Evolutionary conservation across 352 stramenopile genomes (phyloP).

Genomic region (Phytophthora colocasiae): DNA sequence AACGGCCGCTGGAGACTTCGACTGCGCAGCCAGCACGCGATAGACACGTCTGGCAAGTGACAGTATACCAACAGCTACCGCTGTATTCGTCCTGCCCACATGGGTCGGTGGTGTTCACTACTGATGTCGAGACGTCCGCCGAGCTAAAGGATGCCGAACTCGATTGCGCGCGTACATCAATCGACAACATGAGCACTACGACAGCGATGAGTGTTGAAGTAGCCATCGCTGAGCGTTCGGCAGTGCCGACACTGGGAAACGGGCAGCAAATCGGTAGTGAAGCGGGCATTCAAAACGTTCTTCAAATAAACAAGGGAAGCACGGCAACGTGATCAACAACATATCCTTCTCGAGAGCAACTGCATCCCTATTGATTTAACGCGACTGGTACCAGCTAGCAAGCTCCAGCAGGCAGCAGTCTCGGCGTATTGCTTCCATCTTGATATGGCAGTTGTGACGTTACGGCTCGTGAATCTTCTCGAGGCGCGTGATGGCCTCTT

Average conservation of each 20-base stretch:
- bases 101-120: conserved; percentile 18
- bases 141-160: conserved; percentile 23
- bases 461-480: conserved; percentile 43
- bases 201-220: conserved; percentile 16
- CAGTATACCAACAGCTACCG: conserved; percentile 31
- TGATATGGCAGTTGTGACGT: neutral
- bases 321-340: neutral
- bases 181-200: conserved; percentile 17
- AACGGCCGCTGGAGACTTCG: conserved; percentile 22
- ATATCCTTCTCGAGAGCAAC: neutral
- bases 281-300: conserved; percentile 1
- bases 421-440: conserved; percentile 2
- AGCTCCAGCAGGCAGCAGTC: conserved; percentile 8
- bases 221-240: conserved; percentile 9
- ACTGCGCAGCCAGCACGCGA: conserved; percentile 20
- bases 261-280: conserved; percentile 29
- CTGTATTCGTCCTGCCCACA: conserved; percentile 29
- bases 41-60: conserved; percentile 26
- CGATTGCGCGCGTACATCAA: conserved; percentile 14
- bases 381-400: conserved; percentile 13
- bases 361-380: neutral
- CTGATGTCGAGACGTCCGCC: neutral
- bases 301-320: conserved; percentile 14
- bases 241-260: conserved; percentile 22
- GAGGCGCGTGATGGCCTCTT: conserved; percentile 83